These are phyloP conservation scores for Aurantiochytrium sp. DNA, from an alignment of 108 stramenopile genomes.

Conservation along the genomic window DNA sequence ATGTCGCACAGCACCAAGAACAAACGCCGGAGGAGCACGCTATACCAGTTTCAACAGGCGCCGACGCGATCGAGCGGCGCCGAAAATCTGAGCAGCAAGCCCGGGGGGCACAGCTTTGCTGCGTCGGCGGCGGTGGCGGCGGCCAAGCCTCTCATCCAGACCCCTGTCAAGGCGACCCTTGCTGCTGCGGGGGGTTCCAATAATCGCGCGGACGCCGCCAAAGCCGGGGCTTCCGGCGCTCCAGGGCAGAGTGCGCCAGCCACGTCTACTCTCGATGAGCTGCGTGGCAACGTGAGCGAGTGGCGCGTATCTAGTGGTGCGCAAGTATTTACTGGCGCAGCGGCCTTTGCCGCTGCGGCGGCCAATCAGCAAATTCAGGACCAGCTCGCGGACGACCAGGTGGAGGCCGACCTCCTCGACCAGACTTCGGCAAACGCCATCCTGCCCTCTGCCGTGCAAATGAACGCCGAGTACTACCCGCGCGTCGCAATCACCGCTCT, in stretches of 20 bases:
- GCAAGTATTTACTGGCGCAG: neutral
- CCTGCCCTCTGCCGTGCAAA: neutral
- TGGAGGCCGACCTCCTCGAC: neutral
- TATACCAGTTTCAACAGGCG: neutral
- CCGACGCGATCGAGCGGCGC: neutral
- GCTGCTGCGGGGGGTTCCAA: neutral
- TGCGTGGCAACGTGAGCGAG: neutral
- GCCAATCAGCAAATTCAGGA: neutral
- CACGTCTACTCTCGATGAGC: neutral
- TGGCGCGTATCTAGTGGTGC: neutral
- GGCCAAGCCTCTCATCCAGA: no score
- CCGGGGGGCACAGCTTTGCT: neutral
- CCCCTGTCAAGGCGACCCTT: neutral
- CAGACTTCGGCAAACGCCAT: slow-evolving; percentile 1
- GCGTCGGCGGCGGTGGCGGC: neutral
- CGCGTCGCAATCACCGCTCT: slow-evolving; percentile 81
- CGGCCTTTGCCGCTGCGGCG: neutral
- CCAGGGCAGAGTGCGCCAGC: no score
- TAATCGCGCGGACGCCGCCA: neutral
- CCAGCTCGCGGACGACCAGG: neutral
- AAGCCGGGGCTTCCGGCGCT: no score
- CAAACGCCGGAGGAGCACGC: neutral
- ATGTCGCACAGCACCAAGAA: neutral
- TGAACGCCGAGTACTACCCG: slow-evolving; percentile 81
- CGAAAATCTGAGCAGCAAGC: neutral